Evolutionary conservation across 2,329 filamentous ascomycete species (phyloP).

Genomic region (Celoporthe dispersa): DNA sequence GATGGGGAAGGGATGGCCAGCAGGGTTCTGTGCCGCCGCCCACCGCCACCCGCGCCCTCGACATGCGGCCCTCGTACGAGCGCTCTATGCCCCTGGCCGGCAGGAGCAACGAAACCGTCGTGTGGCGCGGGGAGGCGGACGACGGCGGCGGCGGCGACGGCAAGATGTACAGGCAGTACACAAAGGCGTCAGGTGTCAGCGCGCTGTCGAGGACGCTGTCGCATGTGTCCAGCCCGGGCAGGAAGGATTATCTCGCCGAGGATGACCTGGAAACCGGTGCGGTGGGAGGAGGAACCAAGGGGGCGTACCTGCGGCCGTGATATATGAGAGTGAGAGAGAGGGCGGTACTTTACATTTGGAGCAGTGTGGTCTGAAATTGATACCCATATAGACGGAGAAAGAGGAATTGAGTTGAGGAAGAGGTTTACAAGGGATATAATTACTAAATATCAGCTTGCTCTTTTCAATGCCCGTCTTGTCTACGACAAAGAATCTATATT

Average conservation of each 20-base stretch:
- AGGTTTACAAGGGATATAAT: neutral
- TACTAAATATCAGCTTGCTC: neutral
- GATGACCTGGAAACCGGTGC: constrained; percentile 24
- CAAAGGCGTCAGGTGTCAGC: constrained; percentile 26
- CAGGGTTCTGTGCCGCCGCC: neutral
- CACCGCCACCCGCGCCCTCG: neutral
- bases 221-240: constrained; percentile 20
- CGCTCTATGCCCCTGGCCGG: constrained; percentile 1
- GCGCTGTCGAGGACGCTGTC: constrained; percentile 27
- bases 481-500: neutral
- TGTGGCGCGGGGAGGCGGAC: constrained; percentile 21
- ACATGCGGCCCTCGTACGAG: constrained; percentile 14
- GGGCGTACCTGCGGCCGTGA: constrained; percentile 2
- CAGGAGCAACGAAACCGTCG: constrained; percentile 24
- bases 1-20: neutral
- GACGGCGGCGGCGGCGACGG: constrained; percentile 15
- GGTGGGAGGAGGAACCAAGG: neutral
- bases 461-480: neutral
- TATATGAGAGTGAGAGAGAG: neutral
- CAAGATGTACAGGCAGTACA: constrained; percentile 25
- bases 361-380: neutral
- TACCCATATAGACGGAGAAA: neutral
- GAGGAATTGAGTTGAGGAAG: neutral
- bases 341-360: neutral
- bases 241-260: constrained; percentile 1